Percentiles rank a stretch among this genome's conserved stretches.
These are phyloP conservation scores for Solanum etuberosum DNA, from an alignment of 257 asterid genomes.

Conservation along the genomic window DNA sequence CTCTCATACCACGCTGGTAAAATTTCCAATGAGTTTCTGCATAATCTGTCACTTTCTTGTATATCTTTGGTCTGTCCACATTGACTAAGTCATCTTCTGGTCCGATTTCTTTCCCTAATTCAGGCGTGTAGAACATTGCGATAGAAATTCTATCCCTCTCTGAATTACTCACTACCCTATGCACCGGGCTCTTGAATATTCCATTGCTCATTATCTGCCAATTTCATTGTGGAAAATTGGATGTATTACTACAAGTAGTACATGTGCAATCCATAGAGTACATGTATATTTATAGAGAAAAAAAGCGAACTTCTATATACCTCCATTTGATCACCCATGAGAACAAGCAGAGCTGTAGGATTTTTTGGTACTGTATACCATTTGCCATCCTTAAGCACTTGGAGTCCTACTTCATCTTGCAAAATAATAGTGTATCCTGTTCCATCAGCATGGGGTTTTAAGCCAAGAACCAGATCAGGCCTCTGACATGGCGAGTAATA, in stretches of 20 bases:
- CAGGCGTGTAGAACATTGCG: slow-evolving; percentile 33
- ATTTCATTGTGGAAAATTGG: background rate
- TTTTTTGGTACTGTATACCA: slow-evolving; percentile 30
- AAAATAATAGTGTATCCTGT: slow-evolving; percentile 30
- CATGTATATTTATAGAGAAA: background rate
- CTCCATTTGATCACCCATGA: slow-evolving; percentile 35
- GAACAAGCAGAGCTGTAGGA: slow-evolving; percentile 25
- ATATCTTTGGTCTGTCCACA: slow-evolving; percentile 17
- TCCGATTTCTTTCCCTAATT: slow-evolving; percentile 38
- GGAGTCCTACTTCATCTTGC: slow-evolving; percentile 40
- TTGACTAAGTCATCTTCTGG: slow-evolving; percentile 32
- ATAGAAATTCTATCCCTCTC: slow-evolving; percentile 30
- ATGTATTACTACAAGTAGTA: background rate
- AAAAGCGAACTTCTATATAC: background rate
- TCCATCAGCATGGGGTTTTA: slow-evolving; percentile 48
- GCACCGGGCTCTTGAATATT: slow-evolving; percentile 39
- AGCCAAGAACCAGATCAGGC: slow-evolving; percentile 38
- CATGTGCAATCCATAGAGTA: background rate
- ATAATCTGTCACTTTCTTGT: slow-evolving; percentile 37
- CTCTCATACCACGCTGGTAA: slow-evolving; percentile 7
- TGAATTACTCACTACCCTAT: slow-evolving; percentile 33
- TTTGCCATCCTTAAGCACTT: slow-evolving; percentile 27
- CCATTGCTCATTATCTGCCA: slow-evolving; percentile 50
- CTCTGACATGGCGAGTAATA: slow-evolving; percentile 33
- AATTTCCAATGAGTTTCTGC: slow-evolving; percentile 25